Percentiles rank a stretch among this genome's conserved stretches.
These are phyloP conservation scores for Citropsis articulata DNA, from an alignment of 345 rosid species.

Conservation along the genomic window DNA sequence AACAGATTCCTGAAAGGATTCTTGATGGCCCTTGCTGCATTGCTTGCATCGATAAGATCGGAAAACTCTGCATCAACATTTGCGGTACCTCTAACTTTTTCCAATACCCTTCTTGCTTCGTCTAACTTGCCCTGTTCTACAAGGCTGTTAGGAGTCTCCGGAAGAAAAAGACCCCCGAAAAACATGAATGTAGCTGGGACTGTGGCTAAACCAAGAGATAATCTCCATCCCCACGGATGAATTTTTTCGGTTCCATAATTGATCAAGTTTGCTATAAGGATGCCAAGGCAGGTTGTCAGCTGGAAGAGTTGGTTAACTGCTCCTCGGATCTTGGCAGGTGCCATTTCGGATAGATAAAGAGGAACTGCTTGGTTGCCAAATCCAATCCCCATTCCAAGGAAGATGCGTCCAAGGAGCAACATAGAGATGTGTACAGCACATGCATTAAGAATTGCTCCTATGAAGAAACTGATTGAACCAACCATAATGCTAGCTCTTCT, in stretches of 20 bases:
- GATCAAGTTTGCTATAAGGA: slow-evolving; percentile 65
- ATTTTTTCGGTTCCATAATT: slow-evolving; percentile 66
- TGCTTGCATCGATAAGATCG: slow-evolving; percentile 76
- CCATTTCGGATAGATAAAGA: slow-evolving; percentile 84
- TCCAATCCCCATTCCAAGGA: slow-evolving; percentile 81
- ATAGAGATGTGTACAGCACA: slow-evolving; percentile 56
- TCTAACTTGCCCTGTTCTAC: slow-evolving; percentile 76
- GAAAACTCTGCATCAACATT: slow-evolving; percentile 69
- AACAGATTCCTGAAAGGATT: slow-evolving; percentile 74
- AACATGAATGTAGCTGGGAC: slow-evolving; percentile 74
- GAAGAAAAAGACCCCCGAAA: slow-evolving; percentile 59
- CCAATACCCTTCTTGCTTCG: slow-evolving; percentile 53
- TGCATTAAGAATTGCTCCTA: slow-evolving; percentile 73
- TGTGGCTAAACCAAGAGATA: slow-evolving; percentile 66
- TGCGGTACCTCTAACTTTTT: slow-evolving; percentile 64
- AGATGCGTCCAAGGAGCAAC: slow-evolving; percentile 67
- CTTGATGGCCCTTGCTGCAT: slow-evolving; percentile 57
- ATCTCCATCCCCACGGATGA: slow-evolving; percentile 93
- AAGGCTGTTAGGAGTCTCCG: slow-evolving; percentile 80
- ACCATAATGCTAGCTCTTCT: slow-evolving; percentile 68
- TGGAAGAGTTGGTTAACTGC: slow-evolving; percentile 82
- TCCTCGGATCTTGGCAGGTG: slow-evolving; percentile 82
- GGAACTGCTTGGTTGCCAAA: slow-evolving; percentile 95
- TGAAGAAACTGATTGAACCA: slow-evolving; percentile 76
- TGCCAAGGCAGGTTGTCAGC: slow-evolving; percentile 79